These are phyloP conservation scores for Thelonectria blattea DNA, from an alignment of 2,329 filamentous ascomycete species.

Conservation along the genomic window DNA sequence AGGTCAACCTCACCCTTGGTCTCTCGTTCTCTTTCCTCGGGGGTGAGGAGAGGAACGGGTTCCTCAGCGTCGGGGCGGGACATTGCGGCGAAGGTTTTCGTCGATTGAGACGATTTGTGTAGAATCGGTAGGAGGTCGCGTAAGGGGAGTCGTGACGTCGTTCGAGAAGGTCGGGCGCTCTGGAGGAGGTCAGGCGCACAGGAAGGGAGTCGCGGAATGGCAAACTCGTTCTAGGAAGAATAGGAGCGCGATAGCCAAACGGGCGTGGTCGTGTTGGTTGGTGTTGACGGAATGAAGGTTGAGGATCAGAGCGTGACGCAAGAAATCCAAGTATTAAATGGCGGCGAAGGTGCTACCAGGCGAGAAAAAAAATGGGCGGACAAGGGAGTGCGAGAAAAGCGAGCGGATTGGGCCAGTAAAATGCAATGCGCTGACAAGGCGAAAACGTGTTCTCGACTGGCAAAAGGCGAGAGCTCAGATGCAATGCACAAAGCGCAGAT, in stretches of 20 bases:
- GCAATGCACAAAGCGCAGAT: conserved; percentile 2
- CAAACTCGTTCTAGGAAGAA: background rate
- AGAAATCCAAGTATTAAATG: conserved; percentile 1
- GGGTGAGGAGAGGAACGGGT: conserved; percentile 40
- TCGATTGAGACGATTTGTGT: conserved; percentile 1
- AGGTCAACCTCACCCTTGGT: conserved; percentile 42
- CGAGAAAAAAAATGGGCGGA: conserved; percentile 5
- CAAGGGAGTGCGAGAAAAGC: conserved; percentile 14
- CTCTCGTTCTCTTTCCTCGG: conserved; percentile 42
- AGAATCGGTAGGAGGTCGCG: background rate
- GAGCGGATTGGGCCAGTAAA: conserved; percentile 10
- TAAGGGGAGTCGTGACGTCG: conserved; percentile 4
- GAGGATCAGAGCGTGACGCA: background rate
- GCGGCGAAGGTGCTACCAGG: background rate
- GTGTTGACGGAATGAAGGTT: background rate
- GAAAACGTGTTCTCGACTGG: background rate
- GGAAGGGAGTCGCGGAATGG: background rate
- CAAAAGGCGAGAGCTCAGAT: background rate
- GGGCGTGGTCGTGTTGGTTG: background rate
- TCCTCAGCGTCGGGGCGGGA: conserved; percentile 42
- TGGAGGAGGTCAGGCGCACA: background rate
- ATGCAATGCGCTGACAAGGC: background rate
- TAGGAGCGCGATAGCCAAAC: background rate
- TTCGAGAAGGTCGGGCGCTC: conserved; percentile 16
- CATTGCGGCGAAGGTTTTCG: conserved; percentile 35